Evolutionary conservation across 1,284 basidiomycete genomes (phyloP), one percentile per base, ranked within the genome.

Genomic region (Gastroboletus turbinatus): DNA sequence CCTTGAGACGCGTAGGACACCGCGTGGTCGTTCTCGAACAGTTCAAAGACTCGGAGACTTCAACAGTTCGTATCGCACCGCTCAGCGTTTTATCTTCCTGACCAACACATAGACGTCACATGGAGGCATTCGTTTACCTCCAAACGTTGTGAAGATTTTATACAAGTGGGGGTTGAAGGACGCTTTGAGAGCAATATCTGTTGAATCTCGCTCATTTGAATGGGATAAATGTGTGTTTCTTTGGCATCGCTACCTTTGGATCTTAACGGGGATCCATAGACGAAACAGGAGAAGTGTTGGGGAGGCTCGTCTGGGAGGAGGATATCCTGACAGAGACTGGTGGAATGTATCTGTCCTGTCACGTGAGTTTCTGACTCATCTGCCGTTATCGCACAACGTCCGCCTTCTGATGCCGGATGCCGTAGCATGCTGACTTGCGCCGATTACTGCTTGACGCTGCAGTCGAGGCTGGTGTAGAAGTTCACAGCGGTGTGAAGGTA

Each of bases 71-170:
- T 47, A 29, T 32, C 39, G 40, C 40, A 16, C 39, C 16, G 11
- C 30, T 45, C 23, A 43, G 16, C 30, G 17, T 47, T 23, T 25
- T 5, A 7, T 29, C 8, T 32, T 39, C 36, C 59, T 43, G 33
- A 59, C 23, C 5, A 19, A 16, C 5, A 3, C 16, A 29, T 19
- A 67, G 63, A 27, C 54, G 46, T 56, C 58, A 14, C 52, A 70
- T 36, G 76, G 78, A 52, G 81, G 80, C 27, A 69, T 78, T 54
- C 75, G 82, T 14, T 68, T 84, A 53, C 75, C 82, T 39, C 83
- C 83, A 3, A 85, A 85, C 53, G 67, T 80, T 38, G 76, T 82
- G 3, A 84, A 84, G 59, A 76, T 85, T 13, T 68, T 84, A 23
- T 76, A 76, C 53, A 74, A 79, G 46, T 86, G 84, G 84, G 83